Base-by-base conservation (phyloP, 2,329 filamentous ascomycete genomes). In the Hypoxylon sp. region DNA sequence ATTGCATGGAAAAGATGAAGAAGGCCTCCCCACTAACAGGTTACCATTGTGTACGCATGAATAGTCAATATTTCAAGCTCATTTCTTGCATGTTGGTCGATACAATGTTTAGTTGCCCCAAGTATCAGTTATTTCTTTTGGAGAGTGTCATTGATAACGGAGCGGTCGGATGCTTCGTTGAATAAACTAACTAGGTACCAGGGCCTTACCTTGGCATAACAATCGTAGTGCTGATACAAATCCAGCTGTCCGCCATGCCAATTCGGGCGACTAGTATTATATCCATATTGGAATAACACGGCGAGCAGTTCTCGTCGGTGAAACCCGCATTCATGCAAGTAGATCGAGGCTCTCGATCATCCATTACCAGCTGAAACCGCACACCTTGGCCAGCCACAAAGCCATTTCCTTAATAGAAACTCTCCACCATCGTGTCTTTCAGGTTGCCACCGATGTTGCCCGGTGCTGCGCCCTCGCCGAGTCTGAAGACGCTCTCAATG, bases 341-440 rank as follows among this genome's bases (percentile, higher is more conserved):
- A 37, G 19, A 11, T 22, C 55, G 61, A 35, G 53, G 22, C 24
- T 24, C 29, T 22, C 39, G 17, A 13, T 19, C 31, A 13, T 56
- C 44, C 55, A 35, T 63, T 60, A 35, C 22, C 51, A 31, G 53
- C n/a, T 39, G 14, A n/a, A 57, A 61, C 59, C 17, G n/a, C 59
- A 54, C 47, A 37, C 42, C 54, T 17, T 33, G 54, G 46, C 56
- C 53, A 59, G 33, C 55, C 39, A 17, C 51, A 33, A 51, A n/a
- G 26, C 39, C 26, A 19, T 26, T 13, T 58, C 54, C 47, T 68
- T 87, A 99, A 85, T 99, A 99, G 85, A 98, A 99, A 77, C 93
- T 97, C 86, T 99, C 96, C 70, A 99, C 96, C 89, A 99, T 97
- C 73, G 94, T 96, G 81, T 98, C 95, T 88, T 98, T 98, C 85